Base-by-base conservation (phyloP, 768 basidiomycete species). In the Lentinula detonsa region DNA sequence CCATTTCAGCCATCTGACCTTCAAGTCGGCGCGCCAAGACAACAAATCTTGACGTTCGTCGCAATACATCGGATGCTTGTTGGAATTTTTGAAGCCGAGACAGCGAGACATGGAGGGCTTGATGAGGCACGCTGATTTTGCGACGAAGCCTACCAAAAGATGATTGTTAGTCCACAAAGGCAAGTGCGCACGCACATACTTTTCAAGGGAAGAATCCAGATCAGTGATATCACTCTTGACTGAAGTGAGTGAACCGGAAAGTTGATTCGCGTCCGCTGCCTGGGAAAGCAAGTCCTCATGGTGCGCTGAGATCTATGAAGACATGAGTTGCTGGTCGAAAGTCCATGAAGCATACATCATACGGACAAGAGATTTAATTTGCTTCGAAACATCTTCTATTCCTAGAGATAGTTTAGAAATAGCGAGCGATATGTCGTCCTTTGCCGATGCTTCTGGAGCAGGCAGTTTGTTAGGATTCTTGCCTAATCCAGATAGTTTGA, bases 321-420 rank as follows among this genome's bases (percentile, higher is more conserved):
- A 13, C 8, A 45, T n/a, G 61, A 51, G 16, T n/a, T 54, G 23
- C 16, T 31, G 54, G 59, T 39, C 6, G 57, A 40, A 46, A 9
- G 15, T 21, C 8, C 55, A 21, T 42, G 37, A 28, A 42, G 15
- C 35, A 1, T 28, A 9, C 16, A 48, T 6, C 23, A 6, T 15
- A 75, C 87, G 65, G 62, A 95, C 94, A 73, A 96, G 78, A 51
- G 78, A 80, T 73, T 90, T 91, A 56, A 98, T 88, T 72, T 98
- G 93, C 71, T 89, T 92, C 31, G 88, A 87, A 18, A 96, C 87
- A 72, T 98, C 95, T 43, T 98, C 96, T 62, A 98, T 88, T 0
- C 88, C 91, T 68, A 87, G 83, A 63, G 87, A 90, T 3, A 99
- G 79, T 71, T 92, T 95, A 5, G 92, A 87, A 33, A 98, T 88